Base-by-base conservation (phyloP, 2,329 filamentous ascomycete genomes). In the Davidsoniella australis region DNA sequence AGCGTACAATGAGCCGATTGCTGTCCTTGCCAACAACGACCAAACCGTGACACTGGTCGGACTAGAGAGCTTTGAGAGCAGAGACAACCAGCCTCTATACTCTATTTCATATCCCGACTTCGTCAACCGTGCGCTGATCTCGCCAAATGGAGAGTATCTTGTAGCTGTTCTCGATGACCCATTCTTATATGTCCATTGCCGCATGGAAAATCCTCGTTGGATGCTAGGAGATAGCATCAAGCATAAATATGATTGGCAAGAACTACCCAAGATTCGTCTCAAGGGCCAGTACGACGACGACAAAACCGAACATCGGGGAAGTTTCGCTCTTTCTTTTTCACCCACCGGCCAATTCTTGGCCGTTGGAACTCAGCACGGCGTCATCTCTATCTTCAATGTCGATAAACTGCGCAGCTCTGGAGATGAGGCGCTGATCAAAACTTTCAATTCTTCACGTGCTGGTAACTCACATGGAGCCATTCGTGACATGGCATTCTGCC, bases 91-190 rank as follows among this genome's bases (percentile, higher is more conserved):
- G 53, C 70, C 82, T 36, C 65, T 93, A 18, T 78, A 84, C 49
- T 72, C 79, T 41, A 67, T 95, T 48, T 71, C 75, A 3, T 81
- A 94, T 55, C 81, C 84, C 4, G 83, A 89, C 60, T 83, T 80
- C 55, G 89, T 96, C 67, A 98, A 98, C 58, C 86, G 93, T 59
- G 85, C 88, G 33, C 77, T 88, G n/a, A 80, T 98, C 47, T 95
- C 89, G 5, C 91, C 89, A 0, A 83, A 95, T 60, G 89, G 88
- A 1, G 75, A 72, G 17, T 66, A 89, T 9, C 70, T 96, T 17
- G 73, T 88, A 5, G 85, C 87, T 2, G 84, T 96, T 41, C 84
- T 89, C 39, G 91, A 98, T 60, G 82, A 88, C 57, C 82, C 86
- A 1, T 84, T 78, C 55, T 76, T 89, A 17, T 95, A 91, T 63